These are phyloP conservation scores for Eurotiales sp. DNA, from an alignment of 2,329 filamentous ascomycete species.

Conservation along the genomic window DNA sequence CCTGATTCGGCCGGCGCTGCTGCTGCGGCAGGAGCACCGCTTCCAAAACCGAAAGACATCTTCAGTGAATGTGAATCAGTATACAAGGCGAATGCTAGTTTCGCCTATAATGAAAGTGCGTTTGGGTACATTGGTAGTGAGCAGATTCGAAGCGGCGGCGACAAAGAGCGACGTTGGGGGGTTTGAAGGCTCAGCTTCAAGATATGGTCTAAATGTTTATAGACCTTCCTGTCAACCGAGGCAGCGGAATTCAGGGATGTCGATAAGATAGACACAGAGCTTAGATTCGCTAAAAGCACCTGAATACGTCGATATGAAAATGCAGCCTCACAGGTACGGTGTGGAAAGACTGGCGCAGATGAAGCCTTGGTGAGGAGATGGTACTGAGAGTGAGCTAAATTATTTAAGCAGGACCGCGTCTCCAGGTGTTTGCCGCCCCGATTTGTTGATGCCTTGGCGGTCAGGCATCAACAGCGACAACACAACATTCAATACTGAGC, in stretches of 20 bases:
- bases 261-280: slow-evolving; percentile 9
- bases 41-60: slow-evolving; percentile 64
- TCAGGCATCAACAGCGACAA: not conserved
- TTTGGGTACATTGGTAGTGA: slow-evolving; percentile 39
- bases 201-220: slow-evolving; percentile 44
- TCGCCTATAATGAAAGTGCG: slow-evolving; percentile 30
- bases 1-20: slow-evolving; percentile 49
- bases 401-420: slow-evolving; percentile 17
- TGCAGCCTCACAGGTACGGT: not conserved
- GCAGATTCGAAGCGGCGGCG: slow-evolving; percentile 28
- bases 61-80: slow-evolving; percentile 35
- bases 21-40: slow-evolving; percentile 38
- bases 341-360: slow-evolving; percentile 19
- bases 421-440: not conserved
- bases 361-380: not conserved
- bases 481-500: not conserved
- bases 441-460: not conserved
- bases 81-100: slow-evolving; percentile 31
- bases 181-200: slow-evolving; percentile 38
- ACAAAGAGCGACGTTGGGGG: slow-evolving; percentile 44
- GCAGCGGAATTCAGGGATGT: slow-evolving; percentile 17
- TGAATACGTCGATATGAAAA: slow-evolving; percentile 11
- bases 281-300: not conserved
- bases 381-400: slow-evolving; percentile 20
- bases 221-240: slow-evolving; percentile 22